Evolutionary conservation across 2,329 filamentous ascomycete genomes (phyloP).

Genomic region (Thielaviopsis musarum): DNA sequence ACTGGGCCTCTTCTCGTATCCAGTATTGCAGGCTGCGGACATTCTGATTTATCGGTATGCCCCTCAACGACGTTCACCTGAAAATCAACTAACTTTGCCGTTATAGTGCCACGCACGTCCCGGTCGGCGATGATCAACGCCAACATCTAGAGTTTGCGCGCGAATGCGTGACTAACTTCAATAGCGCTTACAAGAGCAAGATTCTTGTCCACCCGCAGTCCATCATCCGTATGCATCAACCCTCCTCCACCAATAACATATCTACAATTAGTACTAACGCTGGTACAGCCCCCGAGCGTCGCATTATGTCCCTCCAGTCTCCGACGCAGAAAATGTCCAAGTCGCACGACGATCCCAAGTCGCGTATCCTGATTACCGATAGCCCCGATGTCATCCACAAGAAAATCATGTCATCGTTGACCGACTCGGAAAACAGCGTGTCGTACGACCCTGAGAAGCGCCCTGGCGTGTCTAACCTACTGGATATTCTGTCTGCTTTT

Average conservation of each 20-base stretch:
- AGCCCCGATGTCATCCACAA: conserved; percentile 39
- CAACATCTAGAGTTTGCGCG: conserved; percentile 91
- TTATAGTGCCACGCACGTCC: conserved; percentile 70
- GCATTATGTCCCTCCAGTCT: conserved; percentile 76
- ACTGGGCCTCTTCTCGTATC: conserved; percentile 87
- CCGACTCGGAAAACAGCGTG: conserved; percentile 51
- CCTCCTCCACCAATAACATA: neutral
- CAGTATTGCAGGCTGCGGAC: conserved; percentile 87
- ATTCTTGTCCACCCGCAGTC: conserved; percentile 50
- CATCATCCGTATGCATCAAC: conserved; percentile 42
- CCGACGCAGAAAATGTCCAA: conserved; percentile 89
- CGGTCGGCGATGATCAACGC: conserved; percentile 86
- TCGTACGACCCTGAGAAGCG: conserved; percentile 53
- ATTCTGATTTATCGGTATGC: conserved; percentile 64
- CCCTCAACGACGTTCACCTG: too few relatives aligned
- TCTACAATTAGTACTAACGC: conserved; percentile 5
- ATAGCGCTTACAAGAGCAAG: conserved; percentile 48
- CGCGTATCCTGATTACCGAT: conserved; percentile 73
- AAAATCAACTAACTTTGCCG: neutral
- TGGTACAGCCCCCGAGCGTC: conserved; percentile 52
- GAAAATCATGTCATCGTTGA: conserved; percentile 60
- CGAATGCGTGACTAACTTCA: conserved; percentile 75
- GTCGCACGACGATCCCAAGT: conserved; percentile 53
- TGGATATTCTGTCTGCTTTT: conserved; percentile 64
- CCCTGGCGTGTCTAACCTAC: conserved; percentile 75